Percentiles rank a stretch among this genome's conserved stretches.
Evolutionary conservation across 2,329 filamentous ascomycete species (phyloP).

Genomic region (Mycosphaerelloides madeirae): DNA sequence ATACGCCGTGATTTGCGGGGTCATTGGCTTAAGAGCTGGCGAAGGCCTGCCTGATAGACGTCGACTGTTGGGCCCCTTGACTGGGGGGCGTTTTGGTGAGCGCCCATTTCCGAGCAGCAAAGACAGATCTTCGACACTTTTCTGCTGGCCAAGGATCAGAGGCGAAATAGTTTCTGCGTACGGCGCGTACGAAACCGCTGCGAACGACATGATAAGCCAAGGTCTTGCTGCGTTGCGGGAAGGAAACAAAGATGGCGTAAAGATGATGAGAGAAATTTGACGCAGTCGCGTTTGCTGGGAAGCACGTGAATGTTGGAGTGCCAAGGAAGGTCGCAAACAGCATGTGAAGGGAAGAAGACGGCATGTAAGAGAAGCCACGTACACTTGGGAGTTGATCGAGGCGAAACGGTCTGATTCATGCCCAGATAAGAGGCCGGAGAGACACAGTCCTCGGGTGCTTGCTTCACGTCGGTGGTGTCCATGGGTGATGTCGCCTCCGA

Average conservation of each 20-base stretch:
- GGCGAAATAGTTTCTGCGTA: conserved; percentile 45
- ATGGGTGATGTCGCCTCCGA: conserved; percentile 13
- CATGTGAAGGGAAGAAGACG: neutral
- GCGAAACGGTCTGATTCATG: conserved; percentile 19
- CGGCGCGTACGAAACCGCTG: conserved; percentile 44
- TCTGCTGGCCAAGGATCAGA: conserved; percentile 42
- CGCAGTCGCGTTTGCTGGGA: neutral
- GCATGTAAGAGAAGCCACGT: conserved; percentile 11
- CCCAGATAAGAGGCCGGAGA: conserved; percentile 28
- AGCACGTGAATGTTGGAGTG: neutral
- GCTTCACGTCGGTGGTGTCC: conserved; percentile 18
- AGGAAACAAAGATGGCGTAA: neutral
- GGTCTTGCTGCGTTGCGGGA: neutral
- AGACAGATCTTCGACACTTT: conserved; percentile 40
- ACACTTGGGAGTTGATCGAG: conserved; percentile 26
- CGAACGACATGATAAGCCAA: conserved; percentile 14
- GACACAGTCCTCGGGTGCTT: conserved; percentile 20
- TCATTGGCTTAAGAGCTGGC: conserved; percentile 18
- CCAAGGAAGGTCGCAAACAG: conserved; percentile 4
- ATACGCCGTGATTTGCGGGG: conserved; percentile 3
- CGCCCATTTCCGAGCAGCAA: conserved; percentile 35
- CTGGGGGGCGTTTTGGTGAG: conserved; percentile 32
- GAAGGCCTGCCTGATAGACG: conserved; percentile 42
- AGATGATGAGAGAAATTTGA: no score
- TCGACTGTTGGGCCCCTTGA: conserved; percentile 35